Evolutionary conservation across 306 rosid genomes (phyloP), one percentile per base, ranked within the genome.

Genomic region (Crotalaria pallida): DNA sequence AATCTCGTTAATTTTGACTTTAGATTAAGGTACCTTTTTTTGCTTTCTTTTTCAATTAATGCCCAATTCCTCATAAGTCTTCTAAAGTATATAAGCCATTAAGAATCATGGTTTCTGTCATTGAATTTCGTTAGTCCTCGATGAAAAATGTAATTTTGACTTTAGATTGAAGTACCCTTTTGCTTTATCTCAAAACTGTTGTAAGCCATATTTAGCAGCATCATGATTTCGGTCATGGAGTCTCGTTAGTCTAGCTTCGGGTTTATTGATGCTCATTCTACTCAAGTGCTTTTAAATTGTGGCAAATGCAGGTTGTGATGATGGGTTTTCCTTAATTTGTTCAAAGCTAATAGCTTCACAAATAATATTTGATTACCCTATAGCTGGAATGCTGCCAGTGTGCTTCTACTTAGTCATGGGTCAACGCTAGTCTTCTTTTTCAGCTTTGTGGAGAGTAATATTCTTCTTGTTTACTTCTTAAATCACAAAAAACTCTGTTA

Each of bases 91-190:
- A 48, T 88, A 80, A 87, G 57, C 53, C 77, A 31, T 67, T 65
- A 64, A 68, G n/a, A 64, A 21, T 18, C 51, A 44, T 64, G 75
- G 65, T 79, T 79, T 81, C 76, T 55, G 5, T 81, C 45, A 85
- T 86, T 92, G 85, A 76, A 76, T 85, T 79, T 87, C 98, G 94
- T 85, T 93, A 85, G 80, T 51, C 71, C 73, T 68, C 50, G 75
- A 70, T 21, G 55, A 71, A 84, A 72, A 81, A 90, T 90, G 98
- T 90, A 84, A 93, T 49, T 71, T 81, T 62, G 84, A 50, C 77
- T 67, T 41, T 18, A 17, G 67, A 50, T 79, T 73, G 43, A 67
- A 41, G 0, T 59, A 73, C 75, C 79, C 75, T 67, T 79, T 73
- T 67, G 38, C 53, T 60, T 72, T 69, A 80, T 80, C 43, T 74